Conservation (phyloP, 2,329 filamentous ascomycete species). For the Aspergillus sp. region DNA sequence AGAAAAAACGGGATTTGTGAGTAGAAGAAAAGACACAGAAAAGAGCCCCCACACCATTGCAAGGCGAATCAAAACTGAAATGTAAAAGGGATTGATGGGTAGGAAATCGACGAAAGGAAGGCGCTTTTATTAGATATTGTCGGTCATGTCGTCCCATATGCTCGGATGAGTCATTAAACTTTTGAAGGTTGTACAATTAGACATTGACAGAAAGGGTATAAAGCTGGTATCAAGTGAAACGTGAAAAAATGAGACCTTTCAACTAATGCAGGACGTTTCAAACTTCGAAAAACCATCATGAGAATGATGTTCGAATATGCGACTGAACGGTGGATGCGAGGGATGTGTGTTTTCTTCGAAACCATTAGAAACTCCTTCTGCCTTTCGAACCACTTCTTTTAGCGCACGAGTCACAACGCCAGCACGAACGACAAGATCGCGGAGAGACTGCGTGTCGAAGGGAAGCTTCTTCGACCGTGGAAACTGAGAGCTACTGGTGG, state of each 20-base stretch:
- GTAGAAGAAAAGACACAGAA: slow-evolving; percentile 8
- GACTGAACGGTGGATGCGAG: slow-evolving; percentile 48
- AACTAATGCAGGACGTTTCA: slow-evolving; percentile 24
- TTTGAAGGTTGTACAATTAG: slow-evolving; percentile 15
- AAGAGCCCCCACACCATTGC: slow-evolving; percentile 1
- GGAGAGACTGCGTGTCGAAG: slow-evolving; percentile 65
- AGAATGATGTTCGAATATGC: slow-evolving; percentile 47
- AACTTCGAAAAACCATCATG: slow-evolving; percentile 33
- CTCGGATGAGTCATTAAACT: slow-evolving; percentile 17
- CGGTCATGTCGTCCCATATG: slow-evolving; percentile 17
- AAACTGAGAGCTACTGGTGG: slow-evolving; percentile 24
- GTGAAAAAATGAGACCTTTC: slow-evolving; percentile 17
- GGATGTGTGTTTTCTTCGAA: slow-evolving; percentile 28
- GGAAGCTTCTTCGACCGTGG: slow-evolving; percentile 55
- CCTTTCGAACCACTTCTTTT: slow-evolving; percentile 51
- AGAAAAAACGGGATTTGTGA: slow-evolving; percentile 11
- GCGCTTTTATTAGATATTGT: slow-evolving; percentile 6
- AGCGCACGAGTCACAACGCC: slow-evolving; percentile 50
- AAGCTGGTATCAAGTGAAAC: slow-evolving; percentile 10
- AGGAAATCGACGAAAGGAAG: slow-evolving; percentile 4
- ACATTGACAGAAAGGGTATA: slow-evolving; percentile 12
- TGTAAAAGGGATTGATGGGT: not conserved
- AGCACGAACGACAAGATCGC: slow-evolving; percentile 58
- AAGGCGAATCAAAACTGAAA: slow-evolving; percentile 12
- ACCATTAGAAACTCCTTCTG: slow-evolving; percentile 44